These are phyloP conservation scores for Salvia sclarea DNA, from an alignment of 305 asterid genomes.

Conservation along the genomic window DNA sequence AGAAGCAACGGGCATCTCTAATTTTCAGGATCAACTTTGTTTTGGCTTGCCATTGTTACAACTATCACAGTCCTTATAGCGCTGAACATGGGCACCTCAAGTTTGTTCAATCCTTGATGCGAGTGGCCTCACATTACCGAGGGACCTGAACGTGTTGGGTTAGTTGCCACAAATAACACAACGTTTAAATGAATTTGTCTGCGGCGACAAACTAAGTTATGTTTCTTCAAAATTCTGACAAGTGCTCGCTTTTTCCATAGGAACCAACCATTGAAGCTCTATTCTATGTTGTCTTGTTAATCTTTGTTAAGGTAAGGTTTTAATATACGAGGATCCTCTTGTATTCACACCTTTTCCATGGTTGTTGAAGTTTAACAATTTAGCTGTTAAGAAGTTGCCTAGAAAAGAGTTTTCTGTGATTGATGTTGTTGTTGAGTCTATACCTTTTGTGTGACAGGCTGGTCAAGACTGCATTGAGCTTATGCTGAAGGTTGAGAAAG, in stretches of 20 bases:
- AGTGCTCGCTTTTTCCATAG: constrained; percentile 21
- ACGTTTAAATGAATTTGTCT: neutral
- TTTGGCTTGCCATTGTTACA: constrained; percentile 82
- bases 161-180: neutral
- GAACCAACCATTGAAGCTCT: constrained; percentile 25
- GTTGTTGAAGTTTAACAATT: too few relatives aligned
- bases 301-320: constrained; percentile 19
- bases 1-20: constrained; percentile 14
- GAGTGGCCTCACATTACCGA: constrained; percentile 25
- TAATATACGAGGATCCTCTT: neutral
- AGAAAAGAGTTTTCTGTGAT: neutral
- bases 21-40: constrained; percentile 64
- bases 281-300: neutral
- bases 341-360: too few relatives aligned
- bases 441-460: constrained; percentile 12
- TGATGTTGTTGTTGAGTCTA: neutral
- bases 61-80: constrained; percentile 78
- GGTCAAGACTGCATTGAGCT: neutral
- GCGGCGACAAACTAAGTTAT: neutral
- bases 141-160: constrained; percentile 4
- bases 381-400: neutral
- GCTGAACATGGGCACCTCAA: constrained; percentile 63
- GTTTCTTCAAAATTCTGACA: constrained; percentile 26
- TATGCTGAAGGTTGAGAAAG: constrained; percentile 10
- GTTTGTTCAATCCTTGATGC: constrained; percentile 83